These are phyloP conservation scores for Oryza longistaminata DNA, from an alignment of 176 grass and related monocot genomes.

Conservation along the genomic window DNA sequence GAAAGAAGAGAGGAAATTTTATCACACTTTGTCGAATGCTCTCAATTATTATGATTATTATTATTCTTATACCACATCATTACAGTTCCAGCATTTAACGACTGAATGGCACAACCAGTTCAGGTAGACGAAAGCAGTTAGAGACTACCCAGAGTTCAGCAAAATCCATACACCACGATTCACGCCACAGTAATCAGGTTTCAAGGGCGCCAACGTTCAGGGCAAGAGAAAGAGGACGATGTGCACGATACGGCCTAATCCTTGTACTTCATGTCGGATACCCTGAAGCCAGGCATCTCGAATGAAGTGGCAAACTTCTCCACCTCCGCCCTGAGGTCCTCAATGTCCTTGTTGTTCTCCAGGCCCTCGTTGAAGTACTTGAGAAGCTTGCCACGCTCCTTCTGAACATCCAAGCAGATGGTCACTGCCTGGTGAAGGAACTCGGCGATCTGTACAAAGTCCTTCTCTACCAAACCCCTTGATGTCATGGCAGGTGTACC, in stretches of 20 bases:
- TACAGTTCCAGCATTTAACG: neutral
- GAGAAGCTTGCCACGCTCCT: conserved; percentile 63
- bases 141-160: neutral
- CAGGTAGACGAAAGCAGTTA: neutral
- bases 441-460: conserved; percentile 68
- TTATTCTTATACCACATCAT: neutral
- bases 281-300: conserved; percentile 79
- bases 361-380: conserved; percentile 61
- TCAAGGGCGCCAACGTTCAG: neutral
- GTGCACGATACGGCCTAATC: conserved; percentile 22
- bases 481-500: conserved; percentile 92
- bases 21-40: too few species aligned
- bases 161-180: neutral
- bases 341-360: conserved; percentile 63
- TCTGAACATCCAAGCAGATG: conserved; percentile 67
- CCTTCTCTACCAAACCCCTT: conserved; percentile 80
- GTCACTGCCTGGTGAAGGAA: conserved; percentile 68
- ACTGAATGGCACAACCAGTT: neutral
- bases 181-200: neutral
- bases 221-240: neutral
- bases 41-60: too few species aligned
- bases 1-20: too few species aligned
- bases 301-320: conserved; percentile 76
- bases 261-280: conserved; percentile 78
- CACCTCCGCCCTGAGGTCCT: conserved; percentile 53